These are phyloP conservation scores for Solanum etuberosum DNA, from an alignment of 257 asterid genomes.

Conservation along the genomic window DNA sequence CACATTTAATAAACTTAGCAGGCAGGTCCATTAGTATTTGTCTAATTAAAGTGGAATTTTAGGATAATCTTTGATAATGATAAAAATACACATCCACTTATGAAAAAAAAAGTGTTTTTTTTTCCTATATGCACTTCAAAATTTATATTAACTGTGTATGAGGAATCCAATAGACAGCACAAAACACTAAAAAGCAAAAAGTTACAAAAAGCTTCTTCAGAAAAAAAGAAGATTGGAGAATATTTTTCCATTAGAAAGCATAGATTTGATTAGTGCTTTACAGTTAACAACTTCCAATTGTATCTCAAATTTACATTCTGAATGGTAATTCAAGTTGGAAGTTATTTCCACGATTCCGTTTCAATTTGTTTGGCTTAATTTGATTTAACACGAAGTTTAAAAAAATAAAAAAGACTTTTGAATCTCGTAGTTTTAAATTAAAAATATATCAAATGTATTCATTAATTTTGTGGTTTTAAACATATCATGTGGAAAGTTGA, in stretches of 20 bases:
- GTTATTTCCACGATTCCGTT: neutral
- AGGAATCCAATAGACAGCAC: neutral
- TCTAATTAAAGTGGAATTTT: neutral
- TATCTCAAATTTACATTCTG: neutral
- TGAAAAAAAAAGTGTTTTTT: neutral
- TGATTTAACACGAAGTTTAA: accelerated
- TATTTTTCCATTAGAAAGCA: neutral
- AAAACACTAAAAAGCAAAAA: neutral
- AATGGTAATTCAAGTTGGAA: neutral
- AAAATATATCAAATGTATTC: no score
- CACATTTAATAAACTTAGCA: neutral
- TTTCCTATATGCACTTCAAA: neutral
- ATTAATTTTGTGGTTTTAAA: no score
- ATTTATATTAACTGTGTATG: neutral
- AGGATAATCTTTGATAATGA: neutral
- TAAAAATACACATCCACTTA: neutral
- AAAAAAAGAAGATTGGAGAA: neutral
- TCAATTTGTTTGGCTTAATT: no score
- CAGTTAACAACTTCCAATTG: neutral
- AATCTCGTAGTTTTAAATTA: accelerated
- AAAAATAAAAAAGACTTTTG: accelerated
- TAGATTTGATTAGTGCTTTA: neutral
- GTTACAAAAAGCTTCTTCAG: neutral
- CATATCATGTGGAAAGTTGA: neutral
- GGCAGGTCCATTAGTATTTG: neutral